Conservation (phyloP, 768 basidiomycete species). For the Lanmaoa rubissima region DNA sequence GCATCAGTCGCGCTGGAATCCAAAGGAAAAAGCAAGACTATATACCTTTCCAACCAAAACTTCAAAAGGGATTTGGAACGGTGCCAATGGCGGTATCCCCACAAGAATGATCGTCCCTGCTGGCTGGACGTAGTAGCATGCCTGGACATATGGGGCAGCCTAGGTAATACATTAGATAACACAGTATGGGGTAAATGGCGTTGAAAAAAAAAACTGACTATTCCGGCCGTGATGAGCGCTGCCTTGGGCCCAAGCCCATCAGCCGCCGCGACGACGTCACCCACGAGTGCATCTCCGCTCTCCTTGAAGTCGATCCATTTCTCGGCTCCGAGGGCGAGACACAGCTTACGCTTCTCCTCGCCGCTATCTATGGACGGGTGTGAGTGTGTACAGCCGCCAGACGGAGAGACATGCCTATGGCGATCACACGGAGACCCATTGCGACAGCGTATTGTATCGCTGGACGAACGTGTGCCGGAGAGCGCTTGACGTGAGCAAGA, state of each 20-base stretch:
- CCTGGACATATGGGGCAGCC: slow-evolving; percentile 41
- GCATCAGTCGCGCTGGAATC: background rate
- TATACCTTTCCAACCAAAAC: slow-evolving; percentile 29
- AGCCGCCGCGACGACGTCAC: slow-evolving; percentile 36
- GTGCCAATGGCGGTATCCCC: slow-evolving; percentile 37
- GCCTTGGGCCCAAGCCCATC: slow-evolving; percentile 47
- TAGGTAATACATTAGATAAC: background rate
- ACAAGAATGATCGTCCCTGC: slow-evolving; percentile 42
- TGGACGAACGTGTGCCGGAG: background rate
- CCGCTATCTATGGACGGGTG: slow-evolving; percentile 37
- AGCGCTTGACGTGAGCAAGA: background rate
- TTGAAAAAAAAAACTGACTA: slow-evolving; percentile 12
- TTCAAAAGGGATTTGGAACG: slow-evolving; percentile 30
- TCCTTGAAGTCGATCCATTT: slow-evolving; percentile 48
- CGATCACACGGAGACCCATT: slow-evolving; percentile 46
- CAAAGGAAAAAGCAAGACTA: background rate
- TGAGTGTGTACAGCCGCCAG: background rate
- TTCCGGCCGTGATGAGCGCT: slow-evolving; percentile 23
- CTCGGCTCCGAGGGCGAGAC: slow-evolving; percentile 40
- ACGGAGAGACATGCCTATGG: slow-evolving; percentile 30
- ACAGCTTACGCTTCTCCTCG: slow-evolving; percentile 38
- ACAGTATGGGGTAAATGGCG: background rate
- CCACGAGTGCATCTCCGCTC: slow-evolving; percentile 36
- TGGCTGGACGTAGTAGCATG: slow-evolving; percentile 44
- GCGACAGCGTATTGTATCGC: slow-evolving; percentile 46